Evolutionary conservation across 2,329 filamentous ascomycete genomes (phyloP).

Genomic region (Aspergillus floridensis): DNA sequence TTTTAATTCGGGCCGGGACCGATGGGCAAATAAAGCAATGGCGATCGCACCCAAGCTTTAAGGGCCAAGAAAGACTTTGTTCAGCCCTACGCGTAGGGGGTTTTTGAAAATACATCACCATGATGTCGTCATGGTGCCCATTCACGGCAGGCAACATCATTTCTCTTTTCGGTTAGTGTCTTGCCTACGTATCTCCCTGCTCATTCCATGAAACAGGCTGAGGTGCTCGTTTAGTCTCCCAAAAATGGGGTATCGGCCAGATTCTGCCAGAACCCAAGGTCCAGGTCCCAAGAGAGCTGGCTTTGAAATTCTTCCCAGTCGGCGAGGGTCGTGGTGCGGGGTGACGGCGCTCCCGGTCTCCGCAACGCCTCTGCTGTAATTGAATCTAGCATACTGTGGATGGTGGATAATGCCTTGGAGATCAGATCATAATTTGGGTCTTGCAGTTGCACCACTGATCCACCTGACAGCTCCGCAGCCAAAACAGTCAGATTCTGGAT

Average conservation of each 20-base stretch:
- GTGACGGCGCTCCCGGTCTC: no score
- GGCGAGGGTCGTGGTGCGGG: no score
- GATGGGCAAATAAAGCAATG: not conserved
- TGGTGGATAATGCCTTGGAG: constrained; percentile 25
- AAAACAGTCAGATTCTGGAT: constrained; percentile 29
- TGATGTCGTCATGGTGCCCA: not conserved
- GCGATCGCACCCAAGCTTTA: not conserved
- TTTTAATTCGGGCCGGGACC: not conserved
- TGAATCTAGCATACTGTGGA: constrained; percentile 27
- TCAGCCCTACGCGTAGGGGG: not conserved
- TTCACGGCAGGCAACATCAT: not conserved
- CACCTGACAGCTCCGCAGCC: constrained; percentile 28
- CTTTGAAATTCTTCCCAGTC: no score
- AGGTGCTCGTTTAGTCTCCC: no score
- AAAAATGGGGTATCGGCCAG: no score
- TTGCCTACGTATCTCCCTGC: no score
- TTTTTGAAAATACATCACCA: not conserved
- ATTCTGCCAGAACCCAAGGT: no score
- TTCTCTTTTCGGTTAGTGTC: not conserved
- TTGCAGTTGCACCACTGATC: constrained; percentile 22
- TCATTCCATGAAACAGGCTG: no score
- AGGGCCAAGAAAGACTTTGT: not conserved
- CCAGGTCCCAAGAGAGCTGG: no score
- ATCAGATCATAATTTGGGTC: constrained; percentile 28
- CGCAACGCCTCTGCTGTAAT: not conserved